phyloP scores from a whole-genome alignment of 2,329 filamentous ascomycete genomes.

The Xylaria digitata region DNA sequence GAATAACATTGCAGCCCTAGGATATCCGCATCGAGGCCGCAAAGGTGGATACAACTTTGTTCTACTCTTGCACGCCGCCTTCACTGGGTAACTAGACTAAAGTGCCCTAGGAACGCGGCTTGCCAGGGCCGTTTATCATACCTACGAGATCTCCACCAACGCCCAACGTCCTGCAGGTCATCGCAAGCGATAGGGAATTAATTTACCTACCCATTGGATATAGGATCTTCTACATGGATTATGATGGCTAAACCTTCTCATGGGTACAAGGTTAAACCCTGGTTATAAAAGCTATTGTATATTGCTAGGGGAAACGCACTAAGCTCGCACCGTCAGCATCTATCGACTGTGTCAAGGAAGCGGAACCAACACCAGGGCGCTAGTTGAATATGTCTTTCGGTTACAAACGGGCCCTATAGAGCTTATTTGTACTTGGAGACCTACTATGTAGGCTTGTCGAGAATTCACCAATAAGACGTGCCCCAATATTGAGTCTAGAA shows the following conservation, averaged over 20 bases:
- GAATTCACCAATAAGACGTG: no score
- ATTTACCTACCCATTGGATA: slow-evolving; percentile 36
- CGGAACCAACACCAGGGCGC: not conserved
- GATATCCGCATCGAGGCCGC: not conserved
- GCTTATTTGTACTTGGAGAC: not conserved
- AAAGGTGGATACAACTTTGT: not conserved
- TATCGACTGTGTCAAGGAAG: not conserved
- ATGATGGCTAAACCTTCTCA: slow-evolving; percentile 23
- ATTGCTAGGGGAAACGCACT: slow-evolving; percentile 14
- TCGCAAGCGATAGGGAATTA: slow-evolving; percentile 29
- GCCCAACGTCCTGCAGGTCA: slow-evolving; percentile 31
- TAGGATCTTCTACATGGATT: slow-evolving; percentile 37
- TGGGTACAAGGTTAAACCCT: slow-evolving; percentile 13
- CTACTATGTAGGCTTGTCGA: not conserved
- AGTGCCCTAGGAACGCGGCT: slow-evolving; percentile 7
- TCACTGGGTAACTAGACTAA: not conserved
- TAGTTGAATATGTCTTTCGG: not conserved
- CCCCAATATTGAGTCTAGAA: not conserved
- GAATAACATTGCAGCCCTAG: not conserved
- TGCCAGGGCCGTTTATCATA: slow-evolving; percentile 20
- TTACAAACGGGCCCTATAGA: not conserved
- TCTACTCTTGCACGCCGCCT: slow-evolving; percentile 2
- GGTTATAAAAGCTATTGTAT: slow-evolving; percentile 21
- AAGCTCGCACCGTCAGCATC: slow-evolving; percentile 16
- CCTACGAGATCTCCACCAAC: slow-evolving; percentile 11